Conservation (phyloP, 2,329 filamentous ascomycete genomes). For the Ceratocystis harringtonii region DNA sequence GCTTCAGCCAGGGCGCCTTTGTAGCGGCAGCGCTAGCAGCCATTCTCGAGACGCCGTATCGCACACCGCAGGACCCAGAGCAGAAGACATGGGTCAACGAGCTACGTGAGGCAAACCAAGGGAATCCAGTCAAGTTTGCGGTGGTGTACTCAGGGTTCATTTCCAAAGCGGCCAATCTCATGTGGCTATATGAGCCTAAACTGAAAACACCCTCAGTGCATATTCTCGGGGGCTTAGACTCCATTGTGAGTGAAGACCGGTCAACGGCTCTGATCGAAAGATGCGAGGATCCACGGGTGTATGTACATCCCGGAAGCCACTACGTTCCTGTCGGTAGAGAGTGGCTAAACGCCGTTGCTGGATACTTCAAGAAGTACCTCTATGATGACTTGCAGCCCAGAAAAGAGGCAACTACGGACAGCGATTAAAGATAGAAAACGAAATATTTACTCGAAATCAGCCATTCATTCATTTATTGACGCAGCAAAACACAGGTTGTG, state of each 20-base stretch:
- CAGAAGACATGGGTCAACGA: constrained; percentile 29
- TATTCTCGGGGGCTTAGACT: constrained; percentile 70
- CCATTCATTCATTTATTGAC: neutral
- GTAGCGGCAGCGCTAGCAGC: constrained; percentile 57
- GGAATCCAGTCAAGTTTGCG: constrained; percentile 47
- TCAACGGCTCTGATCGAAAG: constrained; percentile 51
- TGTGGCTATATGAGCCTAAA: constrained; percentile 52
- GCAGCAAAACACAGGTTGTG: neutral
- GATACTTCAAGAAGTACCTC: constrained; percentile 43
- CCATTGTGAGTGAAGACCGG: constrained; percentile 67
- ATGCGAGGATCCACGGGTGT: constrained; percentile 39
- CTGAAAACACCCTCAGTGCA: constrained; percentile 68
- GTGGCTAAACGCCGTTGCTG: constrained; percentile 60
- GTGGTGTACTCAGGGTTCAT: constrained; percentile 66
- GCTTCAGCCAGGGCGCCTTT: constrained; percentile 69
- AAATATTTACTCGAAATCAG: neutral
- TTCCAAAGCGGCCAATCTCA: constrained; percentile 45
- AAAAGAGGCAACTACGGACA: constrained; percentile 7
- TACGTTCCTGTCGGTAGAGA: constrained; percentile 74
- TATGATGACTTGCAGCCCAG: constrained; percentile 18
- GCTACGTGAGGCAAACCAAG: constrained; percentile 36
- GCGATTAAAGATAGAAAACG: neutral
- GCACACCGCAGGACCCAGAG: constrained; percentile 20
- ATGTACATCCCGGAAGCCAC: constrained; percentile 76
- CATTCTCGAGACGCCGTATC: constrained; percentile 44